Percentiles rank a stretch among this genome's conserved stretches.
These are phyloP conservation scores for Neurospora sp. DNA, from an alignment of 495 filamentous ascomycete genomes.

Conservation along the genomic window DNA sequence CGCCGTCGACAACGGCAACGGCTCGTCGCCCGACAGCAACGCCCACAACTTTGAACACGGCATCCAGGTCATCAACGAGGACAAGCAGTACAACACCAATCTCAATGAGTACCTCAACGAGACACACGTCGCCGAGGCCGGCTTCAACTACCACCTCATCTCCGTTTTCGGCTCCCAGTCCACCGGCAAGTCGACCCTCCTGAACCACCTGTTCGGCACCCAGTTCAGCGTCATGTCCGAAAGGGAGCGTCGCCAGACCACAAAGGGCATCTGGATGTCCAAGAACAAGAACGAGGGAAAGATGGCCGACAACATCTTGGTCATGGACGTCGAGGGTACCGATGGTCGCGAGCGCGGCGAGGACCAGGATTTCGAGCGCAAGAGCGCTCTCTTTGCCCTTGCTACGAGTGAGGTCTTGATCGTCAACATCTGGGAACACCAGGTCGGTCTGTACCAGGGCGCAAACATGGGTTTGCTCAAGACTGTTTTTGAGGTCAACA, in stretches of 20 bases:
- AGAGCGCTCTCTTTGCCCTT: slow-evolving; percentile 91
- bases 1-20: slow-evolving; percentile 51
- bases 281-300: slow-evolving; percentile 66
- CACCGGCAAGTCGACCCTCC: slow-evolving; percentile 92
- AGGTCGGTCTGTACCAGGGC: slow-evolving; percentile 94
- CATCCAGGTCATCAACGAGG: slow-evolving; percentile 90
- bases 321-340: slow-evolving; percentile 99
- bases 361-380: slow-evolving; percentile 97
- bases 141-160: slow-evolving; percentile 98
- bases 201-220: slow-evolving; percentile 93
- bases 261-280: slow-evolving; percentile 98
- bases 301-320: slow-evolving; percentile 96
- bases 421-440: slow-evolving; percentile 98
- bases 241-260: slow-evolving; percentile 80
- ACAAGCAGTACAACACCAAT: slow-evolving; percentile 85
- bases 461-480: slow-evolving; percentile 98
- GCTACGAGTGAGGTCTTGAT: slow-evolving; percentile 97
- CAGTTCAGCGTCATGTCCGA: slow-evolving; percentile 96
- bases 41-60: slow-evolving; percentile 77
- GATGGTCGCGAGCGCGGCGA: slow-evolving; percentile 94
- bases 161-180: slow-evolving; percentile 98
- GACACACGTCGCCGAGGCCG: slow-evolving; percentile 70
- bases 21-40: slow-evolving; percentile 22
- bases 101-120: slow-evolving; percentile 70
- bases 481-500: slow-evolving; percentile 96